Conservation (phyloP, 139 green algal species). For the Micromonas commoda region DNA sequence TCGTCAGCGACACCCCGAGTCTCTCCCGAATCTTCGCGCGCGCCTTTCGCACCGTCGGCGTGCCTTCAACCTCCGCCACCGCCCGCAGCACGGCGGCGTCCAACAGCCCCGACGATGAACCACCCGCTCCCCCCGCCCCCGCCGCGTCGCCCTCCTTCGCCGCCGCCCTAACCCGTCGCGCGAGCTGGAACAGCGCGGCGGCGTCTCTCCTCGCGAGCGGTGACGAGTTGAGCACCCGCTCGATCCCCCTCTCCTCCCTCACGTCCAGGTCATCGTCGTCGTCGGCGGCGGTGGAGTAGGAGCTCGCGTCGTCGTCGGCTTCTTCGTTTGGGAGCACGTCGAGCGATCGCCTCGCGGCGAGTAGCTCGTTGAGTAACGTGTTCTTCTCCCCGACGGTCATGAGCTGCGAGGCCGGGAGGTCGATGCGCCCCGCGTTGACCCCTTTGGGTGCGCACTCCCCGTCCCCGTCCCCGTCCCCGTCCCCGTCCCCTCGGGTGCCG, state of each 20-base stretch:
- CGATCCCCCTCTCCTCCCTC: not conserved
- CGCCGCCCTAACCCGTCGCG: not conserved
- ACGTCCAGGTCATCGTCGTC: not conserved
- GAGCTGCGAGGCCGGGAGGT: not conserved
- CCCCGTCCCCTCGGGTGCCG: not conserved
- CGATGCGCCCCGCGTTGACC: not conserved
- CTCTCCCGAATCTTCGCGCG: not conserved
- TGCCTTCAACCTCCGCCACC: not conserved
- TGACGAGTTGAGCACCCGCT: not conserved
- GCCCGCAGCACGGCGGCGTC: not conserved
- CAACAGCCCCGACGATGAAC: not conserved
- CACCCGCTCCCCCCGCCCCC: not conserved
- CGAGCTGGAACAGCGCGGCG: slow-evolving; percentile 10
- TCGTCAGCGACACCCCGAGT: slow-evolving; percentile 10
- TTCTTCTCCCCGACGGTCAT: slow-evolving; percentile 6
- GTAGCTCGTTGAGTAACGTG: not conserved
- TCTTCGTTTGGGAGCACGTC: slow-evolving; percentile 8
- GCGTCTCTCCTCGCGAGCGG: not conserved
- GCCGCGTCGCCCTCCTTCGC: not conserved
- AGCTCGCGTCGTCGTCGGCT: not conserved
- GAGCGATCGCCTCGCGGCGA: not conserved
- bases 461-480: not conserved
- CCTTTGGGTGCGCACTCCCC: too few relatives aligned
- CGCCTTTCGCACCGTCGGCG: not conserved
- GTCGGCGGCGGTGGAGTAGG: too few relatives aligned